Evolutionary conservation across 495 filamentous ascomycete genomes (phyloP), one percentile per base, ranked within the genome.

Genomic region (Opeltia flavorubescens): DNA sequence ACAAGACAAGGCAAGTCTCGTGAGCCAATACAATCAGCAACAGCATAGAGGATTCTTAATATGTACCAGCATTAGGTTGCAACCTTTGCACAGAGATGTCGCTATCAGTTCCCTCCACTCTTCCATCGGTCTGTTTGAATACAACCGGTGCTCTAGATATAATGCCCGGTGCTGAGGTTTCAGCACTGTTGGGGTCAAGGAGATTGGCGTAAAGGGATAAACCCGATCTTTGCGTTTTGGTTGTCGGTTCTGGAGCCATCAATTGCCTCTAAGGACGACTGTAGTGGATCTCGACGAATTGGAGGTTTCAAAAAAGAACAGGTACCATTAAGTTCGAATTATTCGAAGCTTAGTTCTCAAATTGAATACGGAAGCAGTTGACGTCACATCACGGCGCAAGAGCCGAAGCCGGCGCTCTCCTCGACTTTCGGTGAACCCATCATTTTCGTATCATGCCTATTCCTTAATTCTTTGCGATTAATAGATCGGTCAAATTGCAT

Each of bases 81-180:
- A 74, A 71, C 67, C 83, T 89, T 69, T 84, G 87, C 29, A 75
- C 64, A 45, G 76, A 67, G 6, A 11, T 21, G 21, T 41, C 21
- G 36, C 69, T 65, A 46, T 77, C 74, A 49, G 78, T 71, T 43
- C 66, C 57, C 45, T 70, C 63, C 38, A 62, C 50, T 25, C 76
- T 70, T 38, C 63, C 63, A 49, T 71, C 68, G 43, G 58, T 47
- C 51, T 77, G 72, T 44, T 80, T 77, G 66, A 87, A 94, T 29
- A 80, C 69, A n/a, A 91, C 81, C 0, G 88, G 86, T 4, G 78
- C 83, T 46, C 79, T 71, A 12, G 86, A 86, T 47, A 89, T 84
- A 2, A 80, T 78, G 13, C 75, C 74, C 0, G 76, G 61, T 40
- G 66, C 58, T 30, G 75, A 62, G 23, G 69, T 55, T 18, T 40